phyloP scores from a whole-genome alignment of 75 land plant genomes.

The Picea glauca region DNA sequence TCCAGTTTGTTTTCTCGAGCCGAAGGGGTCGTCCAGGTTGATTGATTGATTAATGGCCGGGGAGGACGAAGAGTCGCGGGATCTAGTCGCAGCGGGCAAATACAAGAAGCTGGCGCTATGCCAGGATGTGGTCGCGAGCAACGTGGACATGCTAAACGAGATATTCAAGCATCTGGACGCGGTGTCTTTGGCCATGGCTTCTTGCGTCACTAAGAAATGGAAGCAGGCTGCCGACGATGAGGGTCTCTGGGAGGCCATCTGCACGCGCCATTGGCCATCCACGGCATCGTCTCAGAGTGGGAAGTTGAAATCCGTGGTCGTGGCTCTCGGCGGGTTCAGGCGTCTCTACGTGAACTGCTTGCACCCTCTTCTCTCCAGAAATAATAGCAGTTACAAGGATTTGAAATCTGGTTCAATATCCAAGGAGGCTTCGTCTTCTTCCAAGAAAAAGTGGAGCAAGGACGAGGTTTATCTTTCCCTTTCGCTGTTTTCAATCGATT shows the following conservation, averaged over 20 bases:
- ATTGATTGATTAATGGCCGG: too few relatives aligned
- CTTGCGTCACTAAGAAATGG: slow-evolving; percentile 17
- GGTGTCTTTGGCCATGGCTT: slow-evolving; percentile 14
- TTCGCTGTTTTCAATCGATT: slow-evolving; percentile 20
- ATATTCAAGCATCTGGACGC: slow-evolving; percentile 24
- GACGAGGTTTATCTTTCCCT: slow-evolving; percentile 20
- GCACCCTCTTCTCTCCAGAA: slow-evolving; percentile 11
- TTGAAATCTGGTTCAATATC: neutral
- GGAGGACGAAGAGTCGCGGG: too few relatives aligned
- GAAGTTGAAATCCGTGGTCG: slow-evolving; percentile 17
- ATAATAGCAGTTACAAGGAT: neutral
- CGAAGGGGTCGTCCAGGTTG: too few relatives aligned
- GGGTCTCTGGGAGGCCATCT: slow-evolving; percentile 20
- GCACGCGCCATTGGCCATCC: slow-evolving; percentile 10
- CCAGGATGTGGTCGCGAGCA: neutral
- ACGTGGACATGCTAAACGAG: slow-evolving; percentile 20
- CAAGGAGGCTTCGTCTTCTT: neutral
- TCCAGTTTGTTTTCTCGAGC: too few relatives aligned
- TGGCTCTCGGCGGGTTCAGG: slow-evolving; percentile 22
- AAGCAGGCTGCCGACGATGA: slow-evolving; percentile 15
- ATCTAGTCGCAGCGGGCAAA: too few relatives aligned
- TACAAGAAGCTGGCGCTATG: too few relatives aligned
- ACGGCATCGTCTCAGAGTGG: neutral
- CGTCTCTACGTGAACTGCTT: slow-evolving; percentile 15
- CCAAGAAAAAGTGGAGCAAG: slow-evolving; percentile 15